Percentiles rank a stretch among this genome's conserved stretches.
phyloP scores from a whole-genome alignment of 352 stramenopile species.

The Pythium rishiriense region DNA sequence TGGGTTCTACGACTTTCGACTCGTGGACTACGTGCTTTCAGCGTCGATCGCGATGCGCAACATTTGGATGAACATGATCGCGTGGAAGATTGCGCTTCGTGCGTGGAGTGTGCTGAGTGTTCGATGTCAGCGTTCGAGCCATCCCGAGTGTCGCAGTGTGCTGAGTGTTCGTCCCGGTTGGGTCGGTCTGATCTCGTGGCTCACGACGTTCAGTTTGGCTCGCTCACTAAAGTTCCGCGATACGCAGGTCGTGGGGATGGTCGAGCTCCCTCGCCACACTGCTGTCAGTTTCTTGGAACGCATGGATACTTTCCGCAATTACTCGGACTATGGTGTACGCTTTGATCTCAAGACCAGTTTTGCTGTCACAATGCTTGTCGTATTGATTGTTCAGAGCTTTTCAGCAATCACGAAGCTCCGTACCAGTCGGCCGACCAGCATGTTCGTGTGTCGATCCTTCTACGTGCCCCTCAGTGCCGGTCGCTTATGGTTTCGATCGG shows the following conservation, averaged over 20 bases:
- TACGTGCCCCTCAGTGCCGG: conserved; percentile 19
- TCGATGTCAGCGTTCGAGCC: not conserved
- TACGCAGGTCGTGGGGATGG: conserved; percentile 5
- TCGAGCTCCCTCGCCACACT: not conserved
- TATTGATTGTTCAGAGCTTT: not conserved
- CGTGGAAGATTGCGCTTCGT: conserved; percentile 20
- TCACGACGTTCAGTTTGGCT: conserved; percentile 22
- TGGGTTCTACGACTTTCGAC: conserved; percentile 24
- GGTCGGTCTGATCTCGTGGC: conserved; percentile 13
- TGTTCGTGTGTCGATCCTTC: conserved; percentile 13
- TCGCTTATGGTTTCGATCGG: not conserved
- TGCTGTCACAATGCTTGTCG: not conserved
- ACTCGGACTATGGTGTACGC: conserved; percentile 8
- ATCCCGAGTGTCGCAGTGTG: not conserved
- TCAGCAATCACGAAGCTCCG: not conserved
- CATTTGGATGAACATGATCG: conserved; percentile 29
- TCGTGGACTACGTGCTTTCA: conserved; percentile 15
- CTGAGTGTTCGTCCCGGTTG: conserved; percentile 14
- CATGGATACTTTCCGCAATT: not conserved
- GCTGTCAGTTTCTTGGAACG: not conserved
- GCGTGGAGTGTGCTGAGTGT: not conserved
- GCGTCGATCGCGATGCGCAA: conserved; percentile 37
- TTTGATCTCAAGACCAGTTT: conserved; percentile 8
- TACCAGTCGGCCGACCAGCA: not conserved
- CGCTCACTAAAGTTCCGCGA: conserved; percentile 17